Evolutionary conservation across 805 yeast genomes (phyloP).

Genomic region (Hanseniaspora lindneri): DNA sequence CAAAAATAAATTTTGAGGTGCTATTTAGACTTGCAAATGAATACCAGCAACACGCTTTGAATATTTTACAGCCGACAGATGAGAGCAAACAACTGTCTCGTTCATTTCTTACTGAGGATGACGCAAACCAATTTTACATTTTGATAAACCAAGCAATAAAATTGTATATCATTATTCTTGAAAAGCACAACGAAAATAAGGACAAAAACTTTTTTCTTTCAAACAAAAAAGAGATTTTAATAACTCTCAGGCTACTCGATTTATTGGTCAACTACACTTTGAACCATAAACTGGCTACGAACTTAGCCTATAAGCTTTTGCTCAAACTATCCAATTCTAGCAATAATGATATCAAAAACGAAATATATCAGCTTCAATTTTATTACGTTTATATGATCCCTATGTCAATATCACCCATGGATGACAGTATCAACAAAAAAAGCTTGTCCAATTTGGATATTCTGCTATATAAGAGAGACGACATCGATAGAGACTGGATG

Average conservation of each 20-base stretch:
- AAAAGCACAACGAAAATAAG: background rate
- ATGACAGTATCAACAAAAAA: background rate
- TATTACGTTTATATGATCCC: constrained; percentile 10
- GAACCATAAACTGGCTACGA: background rate
- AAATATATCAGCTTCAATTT: constrained; percentile 16
- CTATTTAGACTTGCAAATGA: constrained; percentile 23
- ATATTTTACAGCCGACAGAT: no score
- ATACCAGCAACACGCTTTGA: constrained; percentile 22
- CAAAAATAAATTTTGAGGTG: background rate
- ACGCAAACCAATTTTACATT: constrained; percentile 28
- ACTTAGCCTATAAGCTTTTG: background rate
- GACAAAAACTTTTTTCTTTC: constrained; percentile 13
- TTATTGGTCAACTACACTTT: constrained; percentile 26
- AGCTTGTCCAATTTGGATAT: background rate
- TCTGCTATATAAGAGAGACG: background rate
- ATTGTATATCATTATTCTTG: constrained; percentile 17
- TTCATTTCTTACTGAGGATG: no score
- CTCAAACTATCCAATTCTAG: background rate
- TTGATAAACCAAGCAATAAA: constrained; percentile 26
- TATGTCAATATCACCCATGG: no score
- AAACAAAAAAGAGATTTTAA: constrained; percentile 23
- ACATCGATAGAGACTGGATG: background rate
- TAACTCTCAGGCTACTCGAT: constrained; percentile 24
- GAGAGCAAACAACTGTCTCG: no score
- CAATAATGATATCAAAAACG: constrained; percentile 13